phyloP scores from a whole-genome alignment of 768 basidiomycete genomes.

The Suillus ampliporus region DNA sequence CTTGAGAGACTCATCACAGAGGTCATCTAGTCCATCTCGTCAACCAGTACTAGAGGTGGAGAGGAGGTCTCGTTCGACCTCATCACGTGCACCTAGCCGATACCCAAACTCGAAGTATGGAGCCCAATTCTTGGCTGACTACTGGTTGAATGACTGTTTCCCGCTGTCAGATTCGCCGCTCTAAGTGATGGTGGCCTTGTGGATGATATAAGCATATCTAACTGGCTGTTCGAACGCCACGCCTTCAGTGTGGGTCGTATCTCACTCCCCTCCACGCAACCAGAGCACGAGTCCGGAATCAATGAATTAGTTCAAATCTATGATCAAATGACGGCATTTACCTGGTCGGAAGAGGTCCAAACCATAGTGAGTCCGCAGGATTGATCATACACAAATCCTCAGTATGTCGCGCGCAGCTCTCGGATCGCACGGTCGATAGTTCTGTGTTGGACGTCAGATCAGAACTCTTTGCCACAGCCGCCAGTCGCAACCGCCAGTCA shows the following conservation, averaged over 20 bases:
- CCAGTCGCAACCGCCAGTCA: no score
- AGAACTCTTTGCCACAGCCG: not conserved
- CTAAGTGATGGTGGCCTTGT: not conserved
- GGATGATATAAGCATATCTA: not conserved
- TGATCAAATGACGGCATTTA: slow-evolving; percentile 4
- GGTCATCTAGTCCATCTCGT: not conserved
- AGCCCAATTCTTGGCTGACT: not conserved
- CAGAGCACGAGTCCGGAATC: not conserved
- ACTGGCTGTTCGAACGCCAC: slow-evolving; percentile 6
- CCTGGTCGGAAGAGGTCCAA: not conserved
- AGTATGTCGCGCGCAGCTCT: not conserved
- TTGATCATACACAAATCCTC: not conserved
- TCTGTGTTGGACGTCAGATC: not conserved
- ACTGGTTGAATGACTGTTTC: not conserved
- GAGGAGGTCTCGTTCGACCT: not conserved
- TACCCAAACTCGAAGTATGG: not conserved
- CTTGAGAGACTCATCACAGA: not conserved
- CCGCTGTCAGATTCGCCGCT: not conserved
- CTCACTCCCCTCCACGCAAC: not conserved
- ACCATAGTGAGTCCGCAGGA: not conserved
- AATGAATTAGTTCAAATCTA: slow-evolving; percentile 1
- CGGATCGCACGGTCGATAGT: not conserved
- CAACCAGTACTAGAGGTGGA: not conserved
- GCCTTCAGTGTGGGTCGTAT: slow-evolving; percentile 4
- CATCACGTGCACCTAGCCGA: not conserved